Percentiles rank a stretch among this genome's conserved stretches.
phyloP scores from a whole-genome alignment of 768 basidiomycete genomes.

The Rhodotorula taiwanensis region DNA sequence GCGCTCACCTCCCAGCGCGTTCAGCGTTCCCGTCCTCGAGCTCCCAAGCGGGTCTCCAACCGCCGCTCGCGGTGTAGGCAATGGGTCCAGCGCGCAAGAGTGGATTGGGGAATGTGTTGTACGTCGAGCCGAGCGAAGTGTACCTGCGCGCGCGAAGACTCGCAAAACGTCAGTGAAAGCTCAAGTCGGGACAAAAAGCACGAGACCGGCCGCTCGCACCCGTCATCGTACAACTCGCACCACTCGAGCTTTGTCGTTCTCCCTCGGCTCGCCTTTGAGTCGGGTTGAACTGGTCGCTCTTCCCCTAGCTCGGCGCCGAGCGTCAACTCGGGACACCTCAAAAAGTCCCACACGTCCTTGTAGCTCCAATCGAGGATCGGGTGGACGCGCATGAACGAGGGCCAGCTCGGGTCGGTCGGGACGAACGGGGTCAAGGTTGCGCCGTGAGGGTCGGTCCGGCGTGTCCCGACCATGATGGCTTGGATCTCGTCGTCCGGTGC shows the following conservation, averaged over 20 bases:
- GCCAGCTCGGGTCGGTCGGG: constrained; percentile 86
- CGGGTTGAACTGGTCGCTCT: constrained; percentile 31
- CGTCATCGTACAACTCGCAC: constrained; percentile 81
- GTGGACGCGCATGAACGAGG: constrained; percentile 78
- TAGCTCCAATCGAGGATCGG: constrained; percentile 97
- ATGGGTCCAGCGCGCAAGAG: constrained; percentile 51
- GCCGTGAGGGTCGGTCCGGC: constrained; percentile 86
- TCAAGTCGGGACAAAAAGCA: too few species aligned
- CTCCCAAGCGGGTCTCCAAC: constrained; percentile 16
- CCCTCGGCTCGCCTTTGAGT: too few species aligned
- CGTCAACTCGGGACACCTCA: constrained; percentile 48
- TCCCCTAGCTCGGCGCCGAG: constrained; percentile 29
- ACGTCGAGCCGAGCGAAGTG: constrained; percentile 91
- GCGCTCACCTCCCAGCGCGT: constrained; percentile 8
- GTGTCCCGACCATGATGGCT: constrained; percentile 81
- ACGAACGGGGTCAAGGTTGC: constrained; percentile 65
- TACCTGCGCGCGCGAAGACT: constrained; percentile 54
- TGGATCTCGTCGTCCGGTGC: constrained; percentile 50
- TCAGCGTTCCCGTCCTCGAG: constrained; percentile 9
- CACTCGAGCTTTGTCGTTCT: constrained; percentile 65
- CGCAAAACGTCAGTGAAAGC: too few species aligned
- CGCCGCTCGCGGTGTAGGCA: not conserved
- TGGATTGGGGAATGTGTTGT: constrained; percentile 90
- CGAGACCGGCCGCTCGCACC: constrained; percentile 51
- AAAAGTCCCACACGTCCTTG: constrained; percentile 77